Evolutionary conservation across 352 stramenopile genomes (phyloP), one percentile per base, ranked within the genome.

Genomic region (Globisporangium radiosum): DNA sequence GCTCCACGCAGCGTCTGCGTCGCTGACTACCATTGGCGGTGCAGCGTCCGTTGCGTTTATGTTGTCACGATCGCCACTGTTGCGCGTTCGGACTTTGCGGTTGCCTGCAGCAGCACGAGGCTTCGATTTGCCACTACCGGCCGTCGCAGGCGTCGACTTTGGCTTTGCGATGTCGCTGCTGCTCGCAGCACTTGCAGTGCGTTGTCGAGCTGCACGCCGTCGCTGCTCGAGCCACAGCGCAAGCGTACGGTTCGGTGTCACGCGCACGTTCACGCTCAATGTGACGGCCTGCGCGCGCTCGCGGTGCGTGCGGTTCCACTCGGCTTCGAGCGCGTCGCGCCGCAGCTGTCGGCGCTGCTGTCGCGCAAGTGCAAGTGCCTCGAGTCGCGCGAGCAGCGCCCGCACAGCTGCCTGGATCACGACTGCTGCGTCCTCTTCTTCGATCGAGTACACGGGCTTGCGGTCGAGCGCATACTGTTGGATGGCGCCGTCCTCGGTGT

Each of bases 401-500:
- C 80, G 75, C 7, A 54, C 71, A 2, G 69, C 50, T 0, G 66
- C 56, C 63, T 90, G 80, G 15, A 89, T 81, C 17, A 52, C 40
- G 15, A 86, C 59, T 13, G 54, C 59, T 0, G 68, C 74, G 38
- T 86, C 73, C 43, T 90, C 80, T 60, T 92, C 78, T 5, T 75
- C 71, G 17, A 88, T 64, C 38, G 71, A 73, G 64, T 92, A 90
- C n/a, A 72, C 71, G 0, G 78, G 75, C 13, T 83, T 78, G 9
- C 47, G 47, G 9, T 81, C 76, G 14, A 40, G 39, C 25, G 68
- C 57, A 50, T 69, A 68, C 45, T 56, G 38, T 56, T 62, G 33
- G 33, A 25, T 44, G 3, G 13, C 54, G 39, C 50, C 39, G 45
- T 55, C 65, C 52, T 72, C 52, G 25, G 25, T 33, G 25, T 33